phyloP scores from a whole-genome alignment of 345 rosid genomes.

The Brassica rapa region DNA sequence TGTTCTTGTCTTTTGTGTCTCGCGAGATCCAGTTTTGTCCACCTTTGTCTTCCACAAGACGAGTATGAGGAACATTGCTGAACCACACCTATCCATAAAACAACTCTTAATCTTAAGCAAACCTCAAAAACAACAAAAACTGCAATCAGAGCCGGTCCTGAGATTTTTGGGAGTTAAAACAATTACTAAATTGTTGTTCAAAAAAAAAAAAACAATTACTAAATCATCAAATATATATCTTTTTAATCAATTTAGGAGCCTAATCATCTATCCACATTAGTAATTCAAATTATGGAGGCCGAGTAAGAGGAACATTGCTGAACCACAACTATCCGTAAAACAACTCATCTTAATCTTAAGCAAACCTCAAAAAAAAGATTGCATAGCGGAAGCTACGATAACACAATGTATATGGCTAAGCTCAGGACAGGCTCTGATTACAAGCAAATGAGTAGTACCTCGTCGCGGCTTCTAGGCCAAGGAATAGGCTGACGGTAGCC shows the following conservation, averaged over 20 bases:
- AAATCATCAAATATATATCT: no score
- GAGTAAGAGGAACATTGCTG: no score
- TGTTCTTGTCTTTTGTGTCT: slow-evolving; percentile 56
- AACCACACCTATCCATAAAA: slow-evolving; percentile 74
- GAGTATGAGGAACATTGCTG: slow-evolving; percentile 83
- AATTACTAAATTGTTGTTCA: no score
- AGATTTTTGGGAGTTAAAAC: background rate
- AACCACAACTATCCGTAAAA: no score
- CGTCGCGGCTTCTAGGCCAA: slow-evolving; percentile 94
- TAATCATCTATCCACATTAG: background rate
- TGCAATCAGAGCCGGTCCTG: background rate
- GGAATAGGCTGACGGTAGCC: slow-evolving; percentile 77
- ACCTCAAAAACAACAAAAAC: background rate
- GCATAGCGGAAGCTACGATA: no score
- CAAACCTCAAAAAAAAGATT: background rate
- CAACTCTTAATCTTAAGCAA: background rate
- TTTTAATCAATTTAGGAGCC: background rate
- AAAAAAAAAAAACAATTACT: background rate
- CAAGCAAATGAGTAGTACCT: slow-evolving; percentile 51
- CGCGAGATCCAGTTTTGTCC: slow-evolving; percentile 95
- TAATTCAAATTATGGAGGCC: no score
- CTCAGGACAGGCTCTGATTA: background rate
- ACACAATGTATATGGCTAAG: background rate
- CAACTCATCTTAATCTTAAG: background rate
- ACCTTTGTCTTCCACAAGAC: slow-evolving; percentile 90